Evolutionary conservation across 805 yeast genomes (phyloP).

Genomic region (Yamadazyma ubonensis): DNA sequence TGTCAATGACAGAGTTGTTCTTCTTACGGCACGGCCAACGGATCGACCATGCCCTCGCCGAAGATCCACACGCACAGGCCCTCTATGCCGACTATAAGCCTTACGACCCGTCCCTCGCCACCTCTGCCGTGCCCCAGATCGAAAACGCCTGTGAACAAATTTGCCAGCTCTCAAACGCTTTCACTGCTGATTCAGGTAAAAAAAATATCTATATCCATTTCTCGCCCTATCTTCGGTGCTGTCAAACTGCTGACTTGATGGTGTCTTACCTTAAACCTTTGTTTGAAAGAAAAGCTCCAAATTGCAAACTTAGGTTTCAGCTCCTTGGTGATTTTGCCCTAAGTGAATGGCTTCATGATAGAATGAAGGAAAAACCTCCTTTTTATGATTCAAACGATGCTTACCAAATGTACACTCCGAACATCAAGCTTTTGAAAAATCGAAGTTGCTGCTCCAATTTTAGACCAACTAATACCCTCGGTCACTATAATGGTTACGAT

Average conservation of each 20-base stretch:
- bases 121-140: constrained; percentile 27
- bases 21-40: constrained; percentile 46
- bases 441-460: constrained; percentile 36
- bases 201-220: constrained; percentile 40
- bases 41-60: constrained; percentile 34
- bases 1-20: constrained; percentile 37
- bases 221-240: constrained; percentile 43
- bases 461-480: constrained; percentile 42
- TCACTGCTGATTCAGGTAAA: constrained; percentile 17
- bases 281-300: constrained; percentile 24
- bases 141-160: constrained; percentile 30
- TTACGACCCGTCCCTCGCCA: constrained; percentile 41
- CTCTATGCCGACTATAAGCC: constrained; percentile 25
- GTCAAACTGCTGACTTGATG: constrained; percentile 43
- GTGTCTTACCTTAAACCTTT: constrained; percentile 27
- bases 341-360: constrained; percentile 47
- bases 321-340: constrained; percentile 45
- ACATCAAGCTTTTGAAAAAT: constrained; percentile 35
- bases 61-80: constrained; percentile 26
- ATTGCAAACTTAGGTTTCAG: constrained; percentile 35
- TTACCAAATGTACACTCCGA: constrained; percentile 46
- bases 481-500: constrained; percentile 43
- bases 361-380: constrained; percentile 43
- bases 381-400: constrained; percentile 44
- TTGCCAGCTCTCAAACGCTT: constrained; percentile 19